These are phyloP conservation scores for Psilocybe azurescens DNA, from an alignment of 768 basidiomycete species.

Conservation along the genomic window DNA sequence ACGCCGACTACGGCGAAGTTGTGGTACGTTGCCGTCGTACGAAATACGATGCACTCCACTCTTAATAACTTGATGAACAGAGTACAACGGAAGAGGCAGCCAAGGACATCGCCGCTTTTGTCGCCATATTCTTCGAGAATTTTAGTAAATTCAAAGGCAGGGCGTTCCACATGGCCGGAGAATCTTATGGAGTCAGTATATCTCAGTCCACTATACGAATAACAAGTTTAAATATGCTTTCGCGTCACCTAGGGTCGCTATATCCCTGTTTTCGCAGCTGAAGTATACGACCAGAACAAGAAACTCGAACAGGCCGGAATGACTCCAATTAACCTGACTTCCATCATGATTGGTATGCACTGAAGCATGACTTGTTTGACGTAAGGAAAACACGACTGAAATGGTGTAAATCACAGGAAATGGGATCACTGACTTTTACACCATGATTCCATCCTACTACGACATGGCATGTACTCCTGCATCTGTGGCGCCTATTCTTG, in stretches of 20 bases:
- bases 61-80: conserved; percentile 30
- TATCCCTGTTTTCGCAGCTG: conserved; percentile 76
- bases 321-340: conserved; percentile 67
- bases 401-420: conserved; percentile 46
- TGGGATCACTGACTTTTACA: conserved; percentile 63
- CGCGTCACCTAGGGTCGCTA: conserved; percentile 59
- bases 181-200: conserved; percentile 73
- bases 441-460: conserved; percentile 43
- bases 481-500: conserved; percentile 51
- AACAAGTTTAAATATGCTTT: background rate
- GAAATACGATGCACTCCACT: background rate
- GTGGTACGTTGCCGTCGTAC: conserved; percentile 39
- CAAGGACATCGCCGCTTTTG: conserved; percentile 72
- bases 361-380: background rate
- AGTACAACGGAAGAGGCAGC: conserved; percentile 72
- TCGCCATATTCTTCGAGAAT: conserved; percentile 76
- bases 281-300: conserved; percentile 76
- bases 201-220: background rate
- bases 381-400: no score
- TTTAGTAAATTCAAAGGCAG: conserved; percentile 75
- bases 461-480: conserved; percentile 62
- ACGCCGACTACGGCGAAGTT: conserved; percentile 66
- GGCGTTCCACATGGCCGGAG: conserved; percentile 69
- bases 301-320: conserved; percentile 54
- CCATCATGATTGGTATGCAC: conserved; percentile 68